Base-by-base conservation (phyloP, 129 eudicot species). In the Glebionis coronaria region DNA sequence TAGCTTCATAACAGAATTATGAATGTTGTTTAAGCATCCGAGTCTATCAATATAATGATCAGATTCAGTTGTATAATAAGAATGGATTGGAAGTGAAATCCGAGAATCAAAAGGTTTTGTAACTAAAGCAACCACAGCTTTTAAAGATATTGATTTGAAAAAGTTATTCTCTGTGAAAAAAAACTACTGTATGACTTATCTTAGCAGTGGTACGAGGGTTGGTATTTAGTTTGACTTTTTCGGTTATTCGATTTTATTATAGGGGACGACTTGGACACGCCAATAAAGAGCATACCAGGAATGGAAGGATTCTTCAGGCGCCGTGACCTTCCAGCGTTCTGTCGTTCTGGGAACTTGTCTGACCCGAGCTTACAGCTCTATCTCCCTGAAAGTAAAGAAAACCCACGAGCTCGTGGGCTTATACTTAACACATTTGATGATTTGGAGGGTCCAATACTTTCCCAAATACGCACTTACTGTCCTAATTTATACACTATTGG, bases 381-480 rank as follows among this genome's bases (percentile, higher is more conserved):
- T 55, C 64, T 68, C 25, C 64, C 64, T 0, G 83, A 80, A 72
- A 1, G 51, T 16, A 52, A 18, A 44, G 75, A 82, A 64, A 77
- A 38, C 61, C 16, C 80, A 4, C 74, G 77, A 55, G 88, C 86
- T 21, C 16, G 50, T 8, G 94, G 86, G 13, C 73, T 83, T 46
- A 80, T 86, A 68, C 74, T 86, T 3, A 86, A 83, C 89, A 75
- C 94, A 14, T 86, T 83, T 69, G 88, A 83, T 61, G 86, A 78
- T 45, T 62, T 86, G 20, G 94, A 86, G 53, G 81, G 74, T 9
- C 74, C 88, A 9, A 73, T 86, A n/a, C 80, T 86, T 13, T 57
- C 76, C 20, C 69, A 80, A 16, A 65, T 86, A 21, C 82, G 82
- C 2, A 57, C 40, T 1, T 20, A 31, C 3, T 83, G 82, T 46